Base-by-base conservation (phyloP, 805 yeast species). In the Candida insectalens region DNA sequence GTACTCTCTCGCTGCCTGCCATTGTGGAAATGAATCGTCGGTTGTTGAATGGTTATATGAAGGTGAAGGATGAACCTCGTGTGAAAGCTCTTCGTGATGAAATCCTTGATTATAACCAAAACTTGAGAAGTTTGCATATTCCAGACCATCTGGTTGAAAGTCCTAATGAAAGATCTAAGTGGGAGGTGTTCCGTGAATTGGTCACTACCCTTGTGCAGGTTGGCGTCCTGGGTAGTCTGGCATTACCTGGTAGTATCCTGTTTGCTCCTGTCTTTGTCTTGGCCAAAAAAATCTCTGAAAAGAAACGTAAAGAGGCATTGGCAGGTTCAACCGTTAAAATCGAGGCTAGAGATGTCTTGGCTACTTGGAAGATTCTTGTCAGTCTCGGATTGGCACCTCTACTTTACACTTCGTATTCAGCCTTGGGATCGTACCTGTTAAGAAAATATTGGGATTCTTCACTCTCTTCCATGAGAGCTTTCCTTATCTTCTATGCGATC, bases 361-460 rank as follows among this genome's bases (percentile, higher is more conserved):
- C 97, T 2, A 88, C 97, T 2, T 92, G 98, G 98, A 92, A 92
- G 57, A 79, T 92, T 30, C 64, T 92, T 42, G 85, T 89, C 26
- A 77, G 88, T 22, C 71, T 92, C 71, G 94, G 89, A 4, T 60
- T 84, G 35, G 94, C 96, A 0, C 98, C 98, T 3, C 54, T 84
- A 27, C 62, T 92, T 19, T 92, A 89, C 62, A 73, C 77, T 25
- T 63, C 82, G 37, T 92, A 92, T 59, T 85, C 96, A 0, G 53
- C 71, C 3, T 42, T 82, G 12, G 79, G 83, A 15, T 60, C 68
- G 19, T 58, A 50, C 39, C 43, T 59, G 32, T 58, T 57, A 22
- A 39, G 47, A 27, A 47, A 39, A 21, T 46, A 47, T 27, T 36
- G 43, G 20, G 33, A 44, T 39, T 40, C 50, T 10, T 38, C 40